Base-by-base conservation (phyloP, 805 yeast species). In the Nakazawaea wickerhamii region DNA sequence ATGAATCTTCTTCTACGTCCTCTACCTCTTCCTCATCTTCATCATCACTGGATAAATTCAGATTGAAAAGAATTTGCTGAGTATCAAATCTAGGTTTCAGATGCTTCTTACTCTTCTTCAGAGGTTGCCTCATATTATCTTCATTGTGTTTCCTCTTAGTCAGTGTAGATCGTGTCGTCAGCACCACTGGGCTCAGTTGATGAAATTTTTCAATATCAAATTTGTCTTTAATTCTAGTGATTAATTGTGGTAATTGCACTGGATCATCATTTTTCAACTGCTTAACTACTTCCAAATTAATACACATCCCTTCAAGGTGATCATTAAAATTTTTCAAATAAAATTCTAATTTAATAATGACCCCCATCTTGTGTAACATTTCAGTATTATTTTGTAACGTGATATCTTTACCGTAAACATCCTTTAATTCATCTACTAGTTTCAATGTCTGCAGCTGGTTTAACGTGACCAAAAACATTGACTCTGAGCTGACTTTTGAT, bases 221-320 rank as follows among this genome's bases (percentile, higher is more conserved):
- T 8, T 11, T 21, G 11, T 22, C 27, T 13, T 35, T 15, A 5
- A 35, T 15, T 22, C 39, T 18, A 6, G 14, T 15, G 15, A 34
- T 34, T 17, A 40, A 27, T 9, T 21, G 14, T 7, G 10, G 5
- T 22, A 22, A 36, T 9, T 27, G 38, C 11, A n/a, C 27, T 23
- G 28, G 38, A n/a, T 21, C 34, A 11, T 14, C 13, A n/a, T 10
- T 15, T n/a, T 17, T 17, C 14, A 27, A 7, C 19, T 21, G 25
- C 7, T 11, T 20, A n/a, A 35, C 38, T 5, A 41, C 3, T 4
- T 41, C 40, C 18, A 36, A 28, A 10, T 30, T 25, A n/a, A 36
- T 41, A 22, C 39, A 33, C 34, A 35, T 13, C 10, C 44, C 44
- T n/a, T 41, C 44, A 10, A 41, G 33, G 10, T 30, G 18, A 18